Evolutionary conservation across 495 filamentous ascomycete species (phyloP).

Genomic region (Penicillium parvum): DNA sequence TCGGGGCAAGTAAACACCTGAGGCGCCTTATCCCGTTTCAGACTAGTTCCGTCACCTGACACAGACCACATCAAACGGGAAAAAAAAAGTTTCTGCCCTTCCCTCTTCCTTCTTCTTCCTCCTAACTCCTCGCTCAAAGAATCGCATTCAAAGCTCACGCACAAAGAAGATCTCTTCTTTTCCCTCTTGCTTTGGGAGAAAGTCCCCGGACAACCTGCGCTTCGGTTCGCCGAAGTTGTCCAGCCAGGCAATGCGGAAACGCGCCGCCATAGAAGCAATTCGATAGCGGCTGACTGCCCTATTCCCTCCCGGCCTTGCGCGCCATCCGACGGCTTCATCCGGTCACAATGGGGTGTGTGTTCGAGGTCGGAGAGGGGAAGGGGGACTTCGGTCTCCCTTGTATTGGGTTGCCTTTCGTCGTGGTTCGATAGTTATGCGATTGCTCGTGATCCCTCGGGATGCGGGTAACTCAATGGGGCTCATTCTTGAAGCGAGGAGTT

Average conservation of each 20-base stretch:
- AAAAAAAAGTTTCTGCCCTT: conserved; percentile 19
- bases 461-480: conserved; percentile 99
- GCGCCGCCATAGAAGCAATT: conserved; percentile 98
- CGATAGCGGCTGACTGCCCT: conserved; percentile 63
- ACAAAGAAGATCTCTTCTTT: conserved; percentile 57
- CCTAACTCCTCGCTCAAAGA: conserved; percentile 97
- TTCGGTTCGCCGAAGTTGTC: conserved; percentile 23
- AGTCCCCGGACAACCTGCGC: conserved; percentile 96
- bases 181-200: conserved; percentile 88
- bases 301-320: conserved; percentile 36
- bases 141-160: conserved; percentile 99
- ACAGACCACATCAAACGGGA: conserved; percentile 19
- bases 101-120: conserved; percentile 42
- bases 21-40: conserved; percentile 10
- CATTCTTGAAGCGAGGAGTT: conserved; percentile 99
- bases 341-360: conserved; percentile 43
- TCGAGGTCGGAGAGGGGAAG: conserved; percentile 38
- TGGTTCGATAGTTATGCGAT: conserved; percentile 98
- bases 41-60: conserved; percentile 25
- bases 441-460: conserved; percentile 51
- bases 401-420: conserved; percentile 73
- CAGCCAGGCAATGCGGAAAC: conserved; percentile 76
- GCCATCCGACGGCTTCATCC: conserved; percentile 34
- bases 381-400: conserved; percentile 22
- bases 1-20: conserved; percentile 9